Evolutionary conservation across 2,329 filamentous ascomycete genomes (phyloP).

Genomic region (Diplodia intermedia): DNA sequence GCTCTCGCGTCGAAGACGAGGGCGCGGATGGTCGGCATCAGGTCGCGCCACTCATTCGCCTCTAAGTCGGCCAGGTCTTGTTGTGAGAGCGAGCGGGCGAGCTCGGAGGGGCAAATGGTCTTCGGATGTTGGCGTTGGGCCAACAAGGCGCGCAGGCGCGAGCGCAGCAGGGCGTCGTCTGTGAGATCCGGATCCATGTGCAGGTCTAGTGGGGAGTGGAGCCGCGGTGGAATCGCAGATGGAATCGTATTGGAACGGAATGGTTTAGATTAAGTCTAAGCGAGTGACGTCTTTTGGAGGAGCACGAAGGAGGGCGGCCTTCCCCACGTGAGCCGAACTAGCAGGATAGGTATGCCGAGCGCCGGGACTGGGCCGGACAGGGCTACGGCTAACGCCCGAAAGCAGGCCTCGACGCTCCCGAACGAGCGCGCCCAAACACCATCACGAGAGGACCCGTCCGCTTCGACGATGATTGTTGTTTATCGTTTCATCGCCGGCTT

Average conservation of each 20-base stretch:
- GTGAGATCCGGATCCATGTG: constrained; percentile 8
- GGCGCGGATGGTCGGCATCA: constrained; percentile 55
- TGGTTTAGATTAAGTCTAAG: constrained; percentile 28
- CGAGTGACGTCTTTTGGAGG: constrained; percentile 17
- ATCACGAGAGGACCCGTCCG: not conserved
- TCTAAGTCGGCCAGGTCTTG: constrained; percentile 47
- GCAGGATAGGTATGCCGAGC: not conserved
- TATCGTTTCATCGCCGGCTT: constrained; percentile 9
- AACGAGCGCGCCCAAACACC: constrained; percentile 3
- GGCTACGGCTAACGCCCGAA: not conserved
- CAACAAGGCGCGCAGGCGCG: constrained; percentile 43
- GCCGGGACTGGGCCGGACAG: not conserved
- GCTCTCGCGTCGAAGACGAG: constrained; percentile 53
- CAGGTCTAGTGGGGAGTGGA: not conserved
- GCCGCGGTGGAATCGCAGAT: not conserved
- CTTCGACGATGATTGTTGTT: not conserved
- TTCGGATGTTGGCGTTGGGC: constrained; percentile 51
- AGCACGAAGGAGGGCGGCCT: too few relatives aligned
- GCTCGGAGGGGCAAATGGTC: constrained; percentile 61
- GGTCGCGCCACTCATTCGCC: constrained; percentile 52
- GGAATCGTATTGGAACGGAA: not conserved
- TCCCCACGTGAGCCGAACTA: constrained; percentile 12
- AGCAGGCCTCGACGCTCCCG: not conserved
- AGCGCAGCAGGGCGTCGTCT: constrained; percentile 33
- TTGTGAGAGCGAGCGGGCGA: constrained; percentile 54